Evolutionary conservation across 768 basidiomycete genomes (phyloP), one percentile per base, ranked within the genome.

Genomic region (Pleurotus tuber-regium): DNA sequence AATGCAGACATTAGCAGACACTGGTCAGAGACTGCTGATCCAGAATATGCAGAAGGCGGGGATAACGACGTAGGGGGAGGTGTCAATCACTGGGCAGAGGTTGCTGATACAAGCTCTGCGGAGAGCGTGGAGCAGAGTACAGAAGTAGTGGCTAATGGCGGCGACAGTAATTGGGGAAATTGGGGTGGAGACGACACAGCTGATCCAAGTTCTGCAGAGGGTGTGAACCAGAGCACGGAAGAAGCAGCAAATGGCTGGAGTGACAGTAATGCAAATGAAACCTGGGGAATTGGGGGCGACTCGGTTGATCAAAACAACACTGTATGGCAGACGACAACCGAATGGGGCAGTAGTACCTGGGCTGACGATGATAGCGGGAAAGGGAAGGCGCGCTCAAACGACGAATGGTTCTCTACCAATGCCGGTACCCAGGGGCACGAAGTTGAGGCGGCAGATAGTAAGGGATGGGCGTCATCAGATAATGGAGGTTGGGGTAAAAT

Each of bases 141-240:
- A 7, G n/a, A 38, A 26, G 25, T 38, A 18, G 21, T 18, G 11
- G 9, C 40, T 9, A 28, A 54, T 28, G 61, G 54, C n/a, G 43
- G 50, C 12, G 57, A 48, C 16, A 52, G 47, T 30, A 58, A 52
- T 18, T 59, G 52, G 59, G 54, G 35, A 5, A 51, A 39, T 26
- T 42, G 56, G 51, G 51, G 39, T 16, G 18, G 7, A 18, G 42
- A 26, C 9, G 25, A 43, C 7, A 36, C 26, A 11, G 12, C 33
- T 26, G 51, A 19, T 19, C 18, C 14, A 23, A 44, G 18, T 23
- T 28, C 28, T 33, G 50, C 38, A 21, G 49, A 31, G 11, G 41
- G 29, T 21, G 38, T 31, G 21, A 36, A 26, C 6, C 9, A 28
- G 10, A 42, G 42, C 9, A 29, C 30, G 42, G n/a, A n/a, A n/a